These are phyloP conservation scores for Meyerozyma carpophila DNA, from an alignment of 1,139 yeast genomes.

Conservation along the genomic window DNA sequence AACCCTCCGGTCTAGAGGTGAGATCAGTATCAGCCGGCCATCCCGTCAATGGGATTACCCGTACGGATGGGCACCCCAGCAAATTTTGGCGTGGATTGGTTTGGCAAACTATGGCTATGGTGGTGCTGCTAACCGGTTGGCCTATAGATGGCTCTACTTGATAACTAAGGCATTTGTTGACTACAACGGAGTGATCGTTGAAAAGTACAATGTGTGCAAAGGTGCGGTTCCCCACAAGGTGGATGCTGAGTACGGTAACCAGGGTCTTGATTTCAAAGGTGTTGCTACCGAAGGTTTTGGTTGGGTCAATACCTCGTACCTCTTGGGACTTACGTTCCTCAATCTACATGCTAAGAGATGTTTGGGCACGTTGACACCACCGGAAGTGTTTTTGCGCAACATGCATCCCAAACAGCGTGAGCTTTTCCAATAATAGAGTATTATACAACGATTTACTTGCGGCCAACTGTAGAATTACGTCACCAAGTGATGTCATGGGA, in stretches of 20 bases:
- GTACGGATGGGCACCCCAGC: slow-evolving; percentile 99
- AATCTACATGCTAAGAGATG: slow-evolving; percentile 70
- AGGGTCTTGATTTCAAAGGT: slow-evolving; percentile 88
- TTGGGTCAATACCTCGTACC: slow-evolving; percentile 89
- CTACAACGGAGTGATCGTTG: slow-evolving; percentile 92
- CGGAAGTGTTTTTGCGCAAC: slow-evolving; percentile 57
- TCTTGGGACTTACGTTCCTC: slow-evolving; percentile 68
- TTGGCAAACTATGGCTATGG: slow-evolving; percentile 66
- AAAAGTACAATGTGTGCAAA: slow-evolving; percentile 86
- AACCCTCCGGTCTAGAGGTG: slow-evolving; percentile 72
- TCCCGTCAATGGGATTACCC: slow-evolving; percentile 98
- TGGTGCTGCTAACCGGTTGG: slow-evolving; percentile 63
- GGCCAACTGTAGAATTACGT: background rate
- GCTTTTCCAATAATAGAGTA: slow-evolving; percentile 14
- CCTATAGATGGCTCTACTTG: slow-evolving; percentile 82
- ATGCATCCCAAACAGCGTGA: slow-evolving; percentile 42
- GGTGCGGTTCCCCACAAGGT: slow-evolving; percentile 86
- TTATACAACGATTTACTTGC: background rate
- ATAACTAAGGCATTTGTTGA: slow-evolving; percentile 93
- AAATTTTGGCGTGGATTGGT: slow-evolving; percentile 91
- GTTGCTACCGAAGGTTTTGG: slow-evolving; percentile 97
- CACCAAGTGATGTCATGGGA: background rate
- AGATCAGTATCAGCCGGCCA: slow-evolving; percentile 63
- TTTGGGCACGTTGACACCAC: slow-evolving; percentile 78
- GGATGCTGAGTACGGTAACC: slow-evolving; percentile 96